These are phyloP conservation scores for Termitomyces sp. DNA, from an alignment of 768 basidiomycete species.

Conservation along the genomic window DNA sequence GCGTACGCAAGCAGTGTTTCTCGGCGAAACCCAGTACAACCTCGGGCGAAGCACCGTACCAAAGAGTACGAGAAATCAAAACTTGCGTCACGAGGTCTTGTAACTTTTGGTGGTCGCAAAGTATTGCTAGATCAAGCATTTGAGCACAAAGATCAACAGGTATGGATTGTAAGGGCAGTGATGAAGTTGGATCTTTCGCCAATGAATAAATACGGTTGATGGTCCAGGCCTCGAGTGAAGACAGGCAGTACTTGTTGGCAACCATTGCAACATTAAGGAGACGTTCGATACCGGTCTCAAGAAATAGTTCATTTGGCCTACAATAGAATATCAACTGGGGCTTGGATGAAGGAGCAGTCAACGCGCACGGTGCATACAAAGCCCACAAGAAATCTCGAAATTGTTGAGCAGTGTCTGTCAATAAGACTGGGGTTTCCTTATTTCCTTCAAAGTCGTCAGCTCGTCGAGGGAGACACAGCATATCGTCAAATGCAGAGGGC, in stretches of 20 bases:
- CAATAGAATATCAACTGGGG: not conserved
- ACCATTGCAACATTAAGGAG: conserved; percentile 40
- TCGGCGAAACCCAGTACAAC: conserved; percentile 46
- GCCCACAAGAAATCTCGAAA: conserved; percentile 47
- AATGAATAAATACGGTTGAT: conserved; percentile 33
- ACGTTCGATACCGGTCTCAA: conserved; percentile 28
- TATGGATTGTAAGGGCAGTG: conserved; percentile 23
- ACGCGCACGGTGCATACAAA: conserved; percentile 39
- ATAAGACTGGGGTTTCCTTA: conserved; percentile 27
- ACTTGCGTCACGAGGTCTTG: conserved; percentile 41
- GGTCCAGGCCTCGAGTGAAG: conserved; percentile 38
- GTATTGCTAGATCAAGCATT: conserved; percentile 45
- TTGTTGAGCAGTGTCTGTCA: conserved; percentile 36
- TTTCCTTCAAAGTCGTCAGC: conserved; percentile 19
- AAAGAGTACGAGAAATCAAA: conserved; percentile 47
- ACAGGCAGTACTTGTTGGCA: conserved; percentile 42
- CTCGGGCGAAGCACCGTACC: conserved; percentile 44
- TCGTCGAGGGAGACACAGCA: conserved; percentile 30
- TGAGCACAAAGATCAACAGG: conserved; percentile 33
- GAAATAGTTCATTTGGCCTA: conserved; percentile 35
- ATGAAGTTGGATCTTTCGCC: conserved; percentile 20
- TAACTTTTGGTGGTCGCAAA: conserved; percentile 41
- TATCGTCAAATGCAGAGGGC: conserved; percentile 35
- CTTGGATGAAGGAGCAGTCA: not conserved
- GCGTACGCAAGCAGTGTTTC: conserved; percentile 23